Percentiles rank a stretch among this genome's conserved stretches.
phyloP scores from a whole-genome alignment of 2,329 filamentous ascomycete species.

The Purpureocillium takamizusanense region DNA sequence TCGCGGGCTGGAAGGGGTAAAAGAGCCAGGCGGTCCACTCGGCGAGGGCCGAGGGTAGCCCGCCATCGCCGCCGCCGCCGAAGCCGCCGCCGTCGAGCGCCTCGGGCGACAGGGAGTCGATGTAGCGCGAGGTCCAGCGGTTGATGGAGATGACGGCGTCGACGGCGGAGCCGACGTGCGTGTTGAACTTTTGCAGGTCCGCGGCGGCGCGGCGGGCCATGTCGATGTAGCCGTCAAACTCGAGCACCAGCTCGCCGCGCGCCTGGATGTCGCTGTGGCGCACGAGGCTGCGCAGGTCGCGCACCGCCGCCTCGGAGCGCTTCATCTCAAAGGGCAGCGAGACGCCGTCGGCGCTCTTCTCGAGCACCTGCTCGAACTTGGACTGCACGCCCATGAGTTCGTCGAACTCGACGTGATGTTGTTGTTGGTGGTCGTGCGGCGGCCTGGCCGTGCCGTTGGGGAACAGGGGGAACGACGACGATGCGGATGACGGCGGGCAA shows the following conservation, averaged over 20 bases:
- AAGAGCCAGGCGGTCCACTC: conserved; percentile 37
- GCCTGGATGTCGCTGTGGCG: conserved; percentile 59
- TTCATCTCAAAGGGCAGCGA: conserved; percentile 73
- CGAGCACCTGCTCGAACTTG: conserved; percentile 68
- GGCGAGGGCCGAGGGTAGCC: conserved; percentile 28
- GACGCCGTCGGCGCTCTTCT: conserved; percentile 55
- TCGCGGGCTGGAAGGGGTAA: conserved; percentile 55
- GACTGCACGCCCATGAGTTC: conserved; percentile 65
- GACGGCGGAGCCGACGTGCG: conserved; percentile 62
- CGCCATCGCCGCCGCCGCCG: too few species aligned
- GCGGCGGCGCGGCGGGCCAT: conserved; percentile 54
- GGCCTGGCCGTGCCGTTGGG: conserved; percentile 6
- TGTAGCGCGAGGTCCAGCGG: conserved; percentile 62
- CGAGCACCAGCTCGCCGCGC: conserved; percentile 61
- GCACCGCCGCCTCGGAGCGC: conserved; percentile 62
- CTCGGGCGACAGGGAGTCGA: conserved; percentile 48
- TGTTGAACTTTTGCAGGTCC: conserved; percentile 68
- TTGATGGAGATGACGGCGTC: conserved; percentile 69
- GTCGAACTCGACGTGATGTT: conserved; percentile 53
- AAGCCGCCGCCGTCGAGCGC: conserved; percentile 18
- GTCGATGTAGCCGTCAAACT: conserved; percentile 69
- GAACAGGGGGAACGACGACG: neutral
- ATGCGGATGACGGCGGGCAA: conserved; percentile 34
- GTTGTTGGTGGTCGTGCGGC: conserved; percentile 5
- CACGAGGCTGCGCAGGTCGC: conserved; percentile 66